Percentiles rank a stretch among this genome's conserved stretches.
Evolutionary conservation across 2,329 filamentous ascomycete species (phyloP).

Genomic region (Apiospora aurea): DNA sequence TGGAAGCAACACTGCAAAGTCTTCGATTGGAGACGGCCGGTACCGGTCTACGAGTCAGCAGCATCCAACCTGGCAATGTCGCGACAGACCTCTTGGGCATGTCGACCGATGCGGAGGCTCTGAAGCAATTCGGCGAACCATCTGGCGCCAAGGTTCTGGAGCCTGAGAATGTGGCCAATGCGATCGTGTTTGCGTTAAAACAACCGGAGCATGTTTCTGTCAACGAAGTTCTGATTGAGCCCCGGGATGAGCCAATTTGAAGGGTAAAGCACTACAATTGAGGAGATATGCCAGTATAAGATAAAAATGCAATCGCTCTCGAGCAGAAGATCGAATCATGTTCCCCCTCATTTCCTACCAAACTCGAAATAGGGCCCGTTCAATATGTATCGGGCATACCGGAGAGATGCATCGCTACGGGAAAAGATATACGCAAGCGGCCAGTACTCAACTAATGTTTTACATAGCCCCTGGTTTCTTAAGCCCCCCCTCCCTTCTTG

Average conservation of each 20-base stretch:
- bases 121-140: conserved; percentile 81
- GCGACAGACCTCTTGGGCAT: conserved; percentile 76
- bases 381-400: background rate
- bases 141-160: conserved; percentile 78
- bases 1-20: conserved; percentile 80
- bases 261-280: background rate
- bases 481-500: background rate
- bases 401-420: background rate
- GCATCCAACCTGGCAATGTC: conserved; percentile 80
- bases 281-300: background rate
- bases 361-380: background rate
- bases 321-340: background rate
- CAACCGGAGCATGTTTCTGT: conserved; percentile 80
- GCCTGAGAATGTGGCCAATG: conserved; percentile 73
- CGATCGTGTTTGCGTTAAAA: conserved; percentile 76
- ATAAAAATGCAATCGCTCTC: background rate
- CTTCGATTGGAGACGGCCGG: conserved; percentile 79
- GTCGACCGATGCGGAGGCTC: conserved; percentile 77
- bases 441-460: background rate
- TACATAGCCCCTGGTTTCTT: background rate
- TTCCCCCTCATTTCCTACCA: background rate
- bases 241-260: conserved; percentile 76
- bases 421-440: background rate
- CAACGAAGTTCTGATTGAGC: conserved; percentile 82
- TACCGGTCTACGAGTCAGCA: conserved; percentile 74